A percentile compares a stretch with the other conserved stretches of the same genome.
These are phyloP conservation scores for Waltergamsia citrina DNA, from an alignment of 2,329 filamentous ascomycete species.

Conservation along the genomic window DNA sequence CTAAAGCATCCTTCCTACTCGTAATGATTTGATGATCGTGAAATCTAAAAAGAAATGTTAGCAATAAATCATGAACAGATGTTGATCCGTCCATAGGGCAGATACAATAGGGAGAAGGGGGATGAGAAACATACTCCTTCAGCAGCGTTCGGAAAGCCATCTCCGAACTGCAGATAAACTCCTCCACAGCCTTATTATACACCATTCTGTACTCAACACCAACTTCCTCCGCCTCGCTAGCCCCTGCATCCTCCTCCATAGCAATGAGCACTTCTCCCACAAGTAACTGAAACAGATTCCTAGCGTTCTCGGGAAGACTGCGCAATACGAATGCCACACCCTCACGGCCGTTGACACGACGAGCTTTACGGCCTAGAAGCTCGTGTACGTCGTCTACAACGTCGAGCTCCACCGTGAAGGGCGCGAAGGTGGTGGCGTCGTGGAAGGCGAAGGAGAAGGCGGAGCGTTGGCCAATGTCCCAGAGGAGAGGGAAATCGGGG, in stretches of 20 bases:
- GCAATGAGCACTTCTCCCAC: constrained; percentile 74
- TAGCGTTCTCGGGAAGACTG: constrained; percentile 84
- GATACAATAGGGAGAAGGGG: not conserved
- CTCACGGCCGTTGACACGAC: constrained; percentile 77
- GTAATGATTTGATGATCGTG: constrained; percentile 98
- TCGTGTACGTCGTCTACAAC: constrained; percentile 86
- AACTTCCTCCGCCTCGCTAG: constrained; percentile 40
- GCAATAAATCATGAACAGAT: constrained; percentile 6
- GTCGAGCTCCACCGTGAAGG: constrained; percentile 65
- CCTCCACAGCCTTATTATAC: constrained; percentile 92
- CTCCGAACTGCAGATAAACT: constrained; percentile 94
- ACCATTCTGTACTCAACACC: constrained; percentile 85
- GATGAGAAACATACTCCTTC: constrained; percentile 60
- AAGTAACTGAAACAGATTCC: constrained; percentile 75
- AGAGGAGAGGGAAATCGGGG: constrained; percentile 77
- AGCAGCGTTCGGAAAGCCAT: constrained; percentile 89
- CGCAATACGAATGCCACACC: constrained; percentile 87
- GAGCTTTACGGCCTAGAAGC: constrained; percentile 70
- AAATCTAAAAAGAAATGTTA: constrained; percentile 53
- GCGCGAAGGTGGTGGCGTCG: constrained; percentile 82
- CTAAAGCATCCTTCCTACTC: constrained; percentile 74
- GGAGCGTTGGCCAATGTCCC: constrained; percentile 78
- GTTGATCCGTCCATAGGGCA: not conserved
- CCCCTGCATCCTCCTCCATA: constrained; percentile 48
- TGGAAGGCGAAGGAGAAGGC: constrained; percentile 85